Percentiles rank a stretch among this genome's conserved stretches.
phyloP scores from a whole-genome alignment of 2,329 filamentous ascomycete genomes.

The Ophiostoma piceae region DNA sequence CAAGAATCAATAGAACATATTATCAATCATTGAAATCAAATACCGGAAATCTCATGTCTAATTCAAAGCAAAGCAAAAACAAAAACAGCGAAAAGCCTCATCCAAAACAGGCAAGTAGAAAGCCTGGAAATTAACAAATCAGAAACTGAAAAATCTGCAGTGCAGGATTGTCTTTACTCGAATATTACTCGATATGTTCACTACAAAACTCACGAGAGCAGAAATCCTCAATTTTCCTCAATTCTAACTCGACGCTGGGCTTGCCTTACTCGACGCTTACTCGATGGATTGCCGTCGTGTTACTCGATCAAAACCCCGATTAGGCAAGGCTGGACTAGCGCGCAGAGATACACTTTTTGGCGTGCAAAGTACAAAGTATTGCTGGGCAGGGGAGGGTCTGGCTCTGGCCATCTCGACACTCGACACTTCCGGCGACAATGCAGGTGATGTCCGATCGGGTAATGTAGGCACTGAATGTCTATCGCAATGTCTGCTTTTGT shows the following conservation, averaged over 20 bases:
- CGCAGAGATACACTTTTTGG: neutral
- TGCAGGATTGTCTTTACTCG: neutral
- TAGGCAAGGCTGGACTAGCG: slow-evolving; percentile 19
- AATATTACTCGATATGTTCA: neutral
- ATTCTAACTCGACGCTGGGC: neutral
- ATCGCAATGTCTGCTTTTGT: neutral
- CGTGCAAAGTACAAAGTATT: too few species aligned
- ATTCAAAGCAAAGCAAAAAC: neutral
- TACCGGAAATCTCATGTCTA: too few species aligned
- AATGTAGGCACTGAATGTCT: neutral
- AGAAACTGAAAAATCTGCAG: neutral
- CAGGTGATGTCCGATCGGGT: neutral
- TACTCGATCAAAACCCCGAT: slow-evolving; percentile 43
- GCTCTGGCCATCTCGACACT: neutral
- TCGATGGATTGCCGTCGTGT: slow-evolving; percentile 25
- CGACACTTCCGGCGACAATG: neutral
- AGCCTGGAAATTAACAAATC: too few species aligned
- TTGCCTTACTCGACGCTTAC: slow-evolving; percentile 39
- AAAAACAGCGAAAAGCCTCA: neutral
- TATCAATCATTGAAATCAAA: too few species aligned
- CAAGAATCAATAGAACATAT: too few species aligned
- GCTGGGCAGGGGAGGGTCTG: neutral
- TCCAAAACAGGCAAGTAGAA: neutral
- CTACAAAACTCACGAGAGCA: neutral
- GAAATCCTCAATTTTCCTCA: neutral